Conservation (phyloP, 192 early-diverging fungal species). For the Lobosporangium transversale region DNA sequence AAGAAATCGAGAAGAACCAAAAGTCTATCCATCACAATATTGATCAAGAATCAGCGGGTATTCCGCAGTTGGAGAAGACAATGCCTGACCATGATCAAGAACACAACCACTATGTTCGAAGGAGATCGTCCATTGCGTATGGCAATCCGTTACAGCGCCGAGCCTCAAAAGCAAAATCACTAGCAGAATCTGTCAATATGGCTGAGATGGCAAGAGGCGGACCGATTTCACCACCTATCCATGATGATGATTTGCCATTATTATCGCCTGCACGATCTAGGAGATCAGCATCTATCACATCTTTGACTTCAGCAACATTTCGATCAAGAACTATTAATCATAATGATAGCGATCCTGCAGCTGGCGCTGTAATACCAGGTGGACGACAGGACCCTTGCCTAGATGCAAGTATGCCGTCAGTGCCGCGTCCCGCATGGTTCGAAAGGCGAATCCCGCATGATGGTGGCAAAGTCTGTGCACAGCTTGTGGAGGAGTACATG, state of each 20-base stretch:
- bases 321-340: slow-evolving; percentile 1
- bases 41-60: background rate
- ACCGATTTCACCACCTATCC: slow-evolving; percentile 14
- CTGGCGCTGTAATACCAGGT: background rate
- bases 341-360: background rate
- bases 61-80: no score
- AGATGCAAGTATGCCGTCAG: background rate
- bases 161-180: slow-evolving; percentile 14
- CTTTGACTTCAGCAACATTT: slow-evolving; percentile 22
- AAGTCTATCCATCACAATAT: background rate
- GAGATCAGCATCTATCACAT: slow-evolving; percentile 19
- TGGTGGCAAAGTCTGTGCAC: slow-evolving; percentile 37
- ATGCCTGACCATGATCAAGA: no score
- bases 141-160: background rate
- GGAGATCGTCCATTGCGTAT: background rate
- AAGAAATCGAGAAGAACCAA: background rate
- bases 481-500: slow-evolving; percentile 36
- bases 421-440: slow-evolving; percentile 26
- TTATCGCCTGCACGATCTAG: slow-evolving; percentile 19
- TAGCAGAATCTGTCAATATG: slow-evolving; percentile 47
- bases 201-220: slow-evolving; percentile 40
- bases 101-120: no score
- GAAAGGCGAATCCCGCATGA: slow-evolving; percentile 39
- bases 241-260: slow-evolving; percentile 18
- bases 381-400: background rate